Evolutionary conservation across 2,329 filamentous ascomycete species (phyloP).

Genomic region (Aspergillus aculeatinus): DNA sequence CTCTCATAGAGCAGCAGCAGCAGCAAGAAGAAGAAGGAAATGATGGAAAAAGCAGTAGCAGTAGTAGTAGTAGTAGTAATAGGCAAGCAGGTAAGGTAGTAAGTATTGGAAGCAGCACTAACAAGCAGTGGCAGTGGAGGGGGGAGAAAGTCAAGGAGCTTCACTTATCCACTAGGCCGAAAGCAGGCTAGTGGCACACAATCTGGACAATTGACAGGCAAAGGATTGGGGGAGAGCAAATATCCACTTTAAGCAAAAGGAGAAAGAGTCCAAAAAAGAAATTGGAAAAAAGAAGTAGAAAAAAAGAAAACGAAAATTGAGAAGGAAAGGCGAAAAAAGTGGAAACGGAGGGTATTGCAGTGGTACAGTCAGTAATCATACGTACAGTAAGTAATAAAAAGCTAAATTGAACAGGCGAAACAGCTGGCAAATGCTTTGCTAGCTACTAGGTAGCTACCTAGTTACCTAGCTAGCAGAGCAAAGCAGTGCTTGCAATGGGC

Average conservation of each 20-base stretch:
- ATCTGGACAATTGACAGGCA: slow-evolving; percentile 15
- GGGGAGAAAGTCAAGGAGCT: slow-evolving; percentile 11
- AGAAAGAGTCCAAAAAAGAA: slow-evolving; percentile 5
- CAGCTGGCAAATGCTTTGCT: neutral
- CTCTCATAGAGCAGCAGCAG: neutral
- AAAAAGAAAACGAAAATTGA: neutral
- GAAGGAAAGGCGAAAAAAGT: neutral
- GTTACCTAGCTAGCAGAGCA: too few relatives aligned
- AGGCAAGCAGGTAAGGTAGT: neutral
- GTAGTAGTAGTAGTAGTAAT: neutral
- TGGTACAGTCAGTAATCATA: neutral
- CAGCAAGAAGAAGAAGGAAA: slow-evolving; percentile 6
- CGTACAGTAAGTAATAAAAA: neutral
- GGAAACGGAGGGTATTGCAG: neutral
- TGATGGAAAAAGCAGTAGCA: neutral
- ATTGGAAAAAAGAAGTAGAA: neutral
- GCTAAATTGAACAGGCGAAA: neutral
- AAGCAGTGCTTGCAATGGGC: neutral
- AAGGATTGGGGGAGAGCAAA: slow-evolving; percentile 15
- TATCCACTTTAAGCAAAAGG: slow-evolving; percentile 1
- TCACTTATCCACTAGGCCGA: slow-evolving; percentile 12
- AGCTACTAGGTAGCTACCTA: too few relatives aligned
- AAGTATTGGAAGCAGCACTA: neutral
- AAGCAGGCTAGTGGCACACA: slow-evolving; percentile 6
- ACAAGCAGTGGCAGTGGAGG: slow-evolving; percentile 12